Conservation (phyloP, 306 rosid species). For the Vigna mungo region DNA sequence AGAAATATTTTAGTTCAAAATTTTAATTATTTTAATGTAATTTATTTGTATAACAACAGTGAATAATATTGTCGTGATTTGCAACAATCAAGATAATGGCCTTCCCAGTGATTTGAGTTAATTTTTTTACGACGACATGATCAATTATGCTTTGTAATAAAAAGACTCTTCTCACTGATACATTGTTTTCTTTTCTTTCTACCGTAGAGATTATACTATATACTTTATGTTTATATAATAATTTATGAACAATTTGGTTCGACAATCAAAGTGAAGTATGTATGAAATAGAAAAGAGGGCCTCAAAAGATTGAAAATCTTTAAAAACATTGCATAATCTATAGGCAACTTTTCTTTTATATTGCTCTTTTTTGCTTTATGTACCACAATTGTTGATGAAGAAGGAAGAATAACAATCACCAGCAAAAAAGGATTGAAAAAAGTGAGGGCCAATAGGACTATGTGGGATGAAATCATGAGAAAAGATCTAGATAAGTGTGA, state of each 20-base stretch:
- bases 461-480: slow-evolving; percentile 23
- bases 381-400: slow-evolving; percentile 24
- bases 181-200: too few relatives aligned
- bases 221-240: too few relatives aligned
- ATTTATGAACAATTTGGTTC: neutral
- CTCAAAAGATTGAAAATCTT: neutral
- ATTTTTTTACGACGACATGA: too few relatives aligned
- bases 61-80: too few relatives aligned
- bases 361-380: neutral
- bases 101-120: too few relatives aligned
- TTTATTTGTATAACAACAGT: too few relatives aligned
- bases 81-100: too few relatives aligned
- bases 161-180: too few relatives aligned
- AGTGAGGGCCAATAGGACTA: slow-evolving; percentile 5
- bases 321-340: neutral
- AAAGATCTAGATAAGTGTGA: slow-evolving; percentile 27
- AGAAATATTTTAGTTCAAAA: too few relatives aligned
- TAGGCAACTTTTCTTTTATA: slow-evolving; percentile 15
- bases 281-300: neutral
- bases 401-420: slow-evolving; percentile 24
- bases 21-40: too few relatives aligned
- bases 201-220: too few relatives aligned
- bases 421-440: slow-evolving; percentile 6
- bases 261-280: slow-evolving; percentile 19
- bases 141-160: too few relatives aligned